These are phyloP conservation scores for Thymus mandschuricus DNA, from an alignment of 257 asterid species.

Conservation along the genomic window DNA sequence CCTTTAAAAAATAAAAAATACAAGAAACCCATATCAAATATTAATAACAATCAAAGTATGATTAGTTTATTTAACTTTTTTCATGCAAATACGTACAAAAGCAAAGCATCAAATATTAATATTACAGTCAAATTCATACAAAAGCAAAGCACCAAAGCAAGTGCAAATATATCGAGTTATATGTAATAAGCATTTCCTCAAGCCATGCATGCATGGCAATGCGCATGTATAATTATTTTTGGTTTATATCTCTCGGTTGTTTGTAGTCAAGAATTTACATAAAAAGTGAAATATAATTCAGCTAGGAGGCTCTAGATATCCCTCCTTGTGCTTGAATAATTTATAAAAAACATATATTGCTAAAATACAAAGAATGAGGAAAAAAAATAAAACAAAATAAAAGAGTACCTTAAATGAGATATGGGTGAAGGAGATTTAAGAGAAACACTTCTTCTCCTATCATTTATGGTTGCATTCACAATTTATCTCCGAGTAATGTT, in stretches of 20 bases:
- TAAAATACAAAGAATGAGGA: not conserved
- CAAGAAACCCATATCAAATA: constrained; percentile 25
- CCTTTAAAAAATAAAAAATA: constrained; percentile 27
- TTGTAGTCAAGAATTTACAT: no score
- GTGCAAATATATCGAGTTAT: constrained; percentile 3
- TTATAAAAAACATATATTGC: not conserved
- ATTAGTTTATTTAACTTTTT: not conserved
- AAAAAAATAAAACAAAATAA: not conserved
- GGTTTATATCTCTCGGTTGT: no score
- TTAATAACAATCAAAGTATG: not conserved
- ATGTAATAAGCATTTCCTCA: not conserved
- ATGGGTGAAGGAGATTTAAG: constrained; percentile 31
- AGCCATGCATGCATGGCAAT: not conserved
- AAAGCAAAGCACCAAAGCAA: constrained; percentile 39
- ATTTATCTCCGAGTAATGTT: constrained; percentile 29
- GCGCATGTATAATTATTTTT: no score
- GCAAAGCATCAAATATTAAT: constrained; percentile 31
- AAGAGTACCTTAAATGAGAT: constrained; percentile 39
- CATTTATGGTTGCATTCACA: constrained; percentile 33
- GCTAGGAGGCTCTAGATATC: no score
- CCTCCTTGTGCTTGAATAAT: not conserved
- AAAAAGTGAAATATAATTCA: no score
- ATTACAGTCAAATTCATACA: constrained; percentile 5
- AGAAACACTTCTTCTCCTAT: constrained; percentile 40
- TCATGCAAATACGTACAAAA: constrained; percentile 17